phyloP scores from a whole-genome alignment of 2,329 filamentous ascomycete species.

The Sporothrix schenckii region DNA sequence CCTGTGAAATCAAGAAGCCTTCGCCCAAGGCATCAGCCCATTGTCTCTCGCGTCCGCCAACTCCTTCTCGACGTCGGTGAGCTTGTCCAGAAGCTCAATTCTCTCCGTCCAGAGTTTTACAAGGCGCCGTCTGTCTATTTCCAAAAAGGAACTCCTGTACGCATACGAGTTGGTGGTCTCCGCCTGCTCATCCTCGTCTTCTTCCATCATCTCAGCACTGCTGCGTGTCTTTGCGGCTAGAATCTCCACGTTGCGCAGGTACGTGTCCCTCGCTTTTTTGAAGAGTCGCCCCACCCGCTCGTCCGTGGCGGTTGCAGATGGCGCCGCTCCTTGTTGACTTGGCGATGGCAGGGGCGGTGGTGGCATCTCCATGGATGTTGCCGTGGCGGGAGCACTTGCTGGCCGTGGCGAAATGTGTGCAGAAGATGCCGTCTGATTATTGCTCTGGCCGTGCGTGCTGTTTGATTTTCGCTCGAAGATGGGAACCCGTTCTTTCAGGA shows the following conservation, averaged over 20 bases:
- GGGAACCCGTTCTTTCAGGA: background rate
- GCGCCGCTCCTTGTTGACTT: background rate
- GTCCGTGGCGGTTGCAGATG: background rate
- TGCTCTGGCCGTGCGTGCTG: background rate
- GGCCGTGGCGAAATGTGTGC: background rate
- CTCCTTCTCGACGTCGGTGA: background rate
- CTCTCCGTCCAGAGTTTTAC: background rate
- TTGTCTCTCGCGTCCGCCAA: background rate
- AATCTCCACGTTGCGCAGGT: background rate
- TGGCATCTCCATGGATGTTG: background rate
- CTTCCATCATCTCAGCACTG: background rate
- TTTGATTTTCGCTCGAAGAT: background rate
- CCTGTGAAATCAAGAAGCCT: background rate
- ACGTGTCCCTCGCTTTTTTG: background rate
- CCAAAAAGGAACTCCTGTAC: background rate
- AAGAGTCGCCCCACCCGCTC: background rate
- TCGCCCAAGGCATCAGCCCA: background rate
- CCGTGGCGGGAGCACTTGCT: background rate
- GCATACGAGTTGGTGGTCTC: background rate
- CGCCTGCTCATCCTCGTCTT: background rate
- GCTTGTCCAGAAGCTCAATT: background rate
- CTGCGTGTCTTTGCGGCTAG: background rate
- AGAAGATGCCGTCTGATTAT: background rate
- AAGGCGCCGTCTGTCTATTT: background rate
- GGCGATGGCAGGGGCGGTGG: background rate